A percentile compares a stretch with the other conserved stretches of the same genome.
Conservation (phyloP, 305 asterid species). For the Petunia hybrid region DNA sequence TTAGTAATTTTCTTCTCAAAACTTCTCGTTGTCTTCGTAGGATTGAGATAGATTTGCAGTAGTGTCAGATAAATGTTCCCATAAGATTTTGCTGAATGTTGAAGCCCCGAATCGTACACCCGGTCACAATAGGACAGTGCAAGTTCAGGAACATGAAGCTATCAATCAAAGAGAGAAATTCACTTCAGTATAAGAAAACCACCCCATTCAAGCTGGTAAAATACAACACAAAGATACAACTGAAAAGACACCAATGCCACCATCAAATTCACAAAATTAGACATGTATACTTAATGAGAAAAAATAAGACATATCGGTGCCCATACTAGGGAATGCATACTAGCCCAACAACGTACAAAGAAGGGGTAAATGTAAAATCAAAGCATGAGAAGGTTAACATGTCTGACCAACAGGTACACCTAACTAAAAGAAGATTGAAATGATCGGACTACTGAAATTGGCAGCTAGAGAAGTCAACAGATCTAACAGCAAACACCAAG, state of each 20-base stretch:
- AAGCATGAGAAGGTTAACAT: conserved; percentile 18
- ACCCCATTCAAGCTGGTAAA: conserved; percentile 26
- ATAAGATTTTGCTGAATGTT: conserved; percentile 68
- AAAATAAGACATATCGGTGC: background rate
- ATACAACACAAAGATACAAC: conserved; percentile 25
- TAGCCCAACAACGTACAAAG: conserved; percentile 17
- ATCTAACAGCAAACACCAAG: conserved; percentile 19
- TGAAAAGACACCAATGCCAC: background rate
- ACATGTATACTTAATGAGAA: background rate
- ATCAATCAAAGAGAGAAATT: conserved; percentile 28
- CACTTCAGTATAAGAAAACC: conserved; percentile 10
- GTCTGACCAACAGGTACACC: conserved; percentile 7
- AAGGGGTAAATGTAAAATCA: conserved; percentile 17
- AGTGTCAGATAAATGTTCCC: conserved; percentile 87
- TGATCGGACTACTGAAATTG: conserved; percentile 18
- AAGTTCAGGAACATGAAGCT: conserved; percentile 95
- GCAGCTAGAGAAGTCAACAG: conserved; percentile 3
- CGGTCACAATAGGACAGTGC: conserved; percentile 95
- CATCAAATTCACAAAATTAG: conserved; percentile 26
- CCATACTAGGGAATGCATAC: conserved; percentile 21
- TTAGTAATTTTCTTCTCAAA: conserved; percentile 74
- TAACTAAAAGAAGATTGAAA: conserved; percentile 11
- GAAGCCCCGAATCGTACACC: conserved; percentile 68
- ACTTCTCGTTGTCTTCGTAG: conserved; percentile 77
- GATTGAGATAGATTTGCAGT: conserved; percentile 94